phyloP scores from a whole-genome alignment of 2,329 filamentous ascomycete species.

The Knufia petricola region DNA sequence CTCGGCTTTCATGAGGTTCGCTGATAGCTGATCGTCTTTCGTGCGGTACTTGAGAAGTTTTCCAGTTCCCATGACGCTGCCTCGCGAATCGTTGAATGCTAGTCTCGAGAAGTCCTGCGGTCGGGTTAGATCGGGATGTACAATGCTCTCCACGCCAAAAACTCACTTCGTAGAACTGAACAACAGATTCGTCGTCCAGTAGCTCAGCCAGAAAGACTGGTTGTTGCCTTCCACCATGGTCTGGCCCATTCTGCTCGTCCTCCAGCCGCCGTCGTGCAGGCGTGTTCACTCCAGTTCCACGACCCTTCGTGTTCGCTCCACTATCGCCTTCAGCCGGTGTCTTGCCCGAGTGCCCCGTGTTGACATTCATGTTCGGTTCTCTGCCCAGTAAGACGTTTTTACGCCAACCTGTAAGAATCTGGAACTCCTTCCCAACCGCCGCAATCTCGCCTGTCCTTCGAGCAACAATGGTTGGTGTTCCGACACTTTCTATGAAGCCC shows the following conservation, averaged over 20 bases:
- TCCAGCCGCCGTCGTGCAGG: slow-evolving; percentile 26
- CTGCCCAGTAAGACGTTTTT: slow-evolving; percentile 82
- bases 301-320: slow-evolving; percentile 32
- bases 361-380: slow-evolving; percentile 78
- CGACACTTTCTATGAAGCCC: slow-evolving; percentile 78
- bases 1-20: slow-evolving; percentile 23
- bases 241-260: slow-evolving; percentile 10
- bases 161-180: slow-evolving; percentile 71
- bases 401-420: slow-evolving; percentile 88
- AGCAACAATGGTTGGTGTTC: slow-evolving; percentile 84
- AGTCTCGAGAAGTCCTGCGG: slow-evolving; percentile 73
- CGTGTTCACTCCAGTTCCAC: slow-evolving; percentile 39
- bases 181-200: slow-evolving; percentile 83
- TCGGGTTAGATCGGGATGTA: too few species aligned
- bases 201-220: slow-evolving; percentile 87
- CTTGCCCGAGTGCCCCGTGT: slow-evolving; percentile 47
- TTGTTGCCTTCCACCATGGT: slow-evolving; percentile 43
- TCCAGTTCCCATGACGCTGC: slow-evolving; percentile 72
- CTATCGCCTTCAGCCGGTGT: slow-evolving; percentile 27
- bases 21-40: slow-evolving; percentile 42
- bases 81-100: slow-evolving; percentile 82
- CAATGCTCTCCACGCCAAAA: too few species aligned
- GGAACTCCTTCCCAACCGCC: slow-evolving; percentile 91
- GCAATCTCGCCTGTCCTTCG: slow-evolving; percentile 90
- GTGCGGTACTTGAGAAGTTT: slow-evolving; percentile 85